These are phyloP conservation scores for Tulasnella sp. DNA, from an alignment of 768 basidiomycete species.

Conservation along the genomic window DNA sequence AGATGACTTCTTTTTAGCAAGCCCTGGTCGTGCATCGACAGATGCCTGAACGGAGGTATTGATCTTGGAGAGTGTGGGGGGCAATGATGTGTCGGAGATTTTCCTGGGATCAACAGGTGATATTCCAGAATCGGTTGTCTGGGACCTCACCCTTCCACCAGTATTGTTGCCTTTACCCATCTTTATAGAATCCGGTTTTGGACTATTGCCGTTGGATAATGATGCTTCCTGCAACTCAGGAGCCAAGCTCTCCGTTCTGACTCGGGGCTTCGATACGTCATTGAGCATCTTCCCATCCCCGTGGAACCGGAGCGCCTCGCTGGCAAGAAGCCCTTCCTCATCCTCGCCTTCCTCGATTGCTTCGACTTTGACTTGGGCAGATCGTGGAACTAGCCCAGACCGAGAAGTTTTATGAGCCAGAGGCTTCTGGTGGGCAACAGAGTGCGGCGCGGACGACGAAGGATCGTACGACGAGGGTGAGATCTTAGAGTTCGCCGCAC, in stretches of 20 bases:
- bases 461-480: neutral
- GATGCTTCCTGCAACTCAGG: constrained; percentile 9
- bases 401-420: constrained; percentile 3
- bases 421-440: neutral
- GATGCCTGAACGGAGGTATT: neutral
- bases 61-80: neutral
- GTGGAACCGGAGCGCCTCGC: too few species aligned
- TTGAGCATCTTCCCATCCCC: too few species aligned
- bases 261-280: neutral
- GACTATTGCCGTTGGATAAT: neutral
- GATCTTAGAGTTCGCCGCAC: neutral
- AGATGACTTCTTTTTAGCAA: neutral
- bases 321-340: neutral
- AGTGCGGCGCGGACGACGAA: constrained; percentile 2
- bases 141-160: constrained; percentile 1
- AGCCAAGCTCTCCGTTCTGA: constrained; percentile 9
- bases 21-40: too few species aligned
- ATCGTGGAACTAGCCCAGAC: constrained; percentile 3
- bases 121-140: constrained; percentile 2
- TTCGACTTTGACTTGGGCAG: constrained; percentile 2
- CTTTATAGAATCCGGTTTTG: too few species aligned
- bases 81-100: neutral
- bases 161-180: too few species aligned
- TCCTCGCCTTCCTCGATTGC: constrained; percentile 13
- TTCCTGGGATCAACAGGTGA: neutral